phyloP scores from a whole-genome alignment of 2,329 filamentous ascomycete species.

The Colletotrichum sp. region DNA sequence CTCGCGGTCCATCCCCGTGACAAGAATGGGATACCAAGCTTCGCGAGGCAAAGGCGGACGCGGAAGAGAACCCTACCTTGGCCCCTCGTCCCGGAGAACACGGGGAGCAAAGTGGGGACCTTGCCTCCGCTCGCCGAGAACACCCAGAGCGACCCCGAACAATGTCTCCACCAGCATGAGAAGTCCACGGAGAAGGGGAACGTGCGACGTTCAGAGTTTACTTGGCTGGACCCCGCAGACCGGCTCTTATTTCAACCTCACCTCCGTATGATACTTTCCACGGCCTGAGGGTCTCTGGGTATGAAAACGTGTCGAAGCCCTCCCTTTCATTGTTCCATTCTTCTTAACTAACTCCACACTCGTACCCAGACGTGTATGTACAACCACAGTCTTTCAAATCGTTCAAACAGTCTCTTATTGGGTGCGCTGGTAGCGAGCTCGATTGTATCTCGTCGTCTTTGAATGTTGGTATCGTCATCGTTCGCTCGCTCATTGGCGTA shows the following conservation, averaged over 20 bases:
- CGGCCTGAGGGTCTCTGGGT: neutral
- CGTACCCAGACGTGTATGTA: too few species aligned
- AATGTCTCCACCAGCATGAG: neutral
- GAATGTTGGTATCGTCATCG: neutral
- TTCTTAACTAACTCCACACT: too few species aligned
- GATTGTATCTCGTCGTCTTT: neutral
- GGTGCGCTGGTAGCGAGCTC: neutral
- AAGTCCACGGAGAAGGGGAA: neutral
- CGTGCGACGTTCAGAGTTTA: neutral
- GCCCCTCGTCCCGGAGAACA: neutral
- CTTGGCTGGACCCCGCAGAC: neutral
- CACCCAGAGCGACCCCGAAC: neutral
- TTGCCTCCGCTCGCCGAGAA: neutral
- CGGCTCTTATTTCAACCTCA: neutral
- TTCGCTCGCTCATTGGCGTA: neutral
- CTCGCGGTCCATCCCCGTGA: accelerated
- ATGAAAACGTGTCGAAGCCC: too few species aligned
- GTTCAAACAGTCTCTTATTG: too few species aligned
- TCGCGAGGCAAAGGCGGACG: neutral
- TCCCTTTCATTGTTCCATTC: too few species aligned
- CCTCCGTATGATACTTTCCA: neutral
- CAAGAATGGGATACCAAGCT: accelerated
- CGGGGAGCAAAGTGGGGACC: neutral
- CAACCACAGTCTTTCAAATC: too few species aligned
- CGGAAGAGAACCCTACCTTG: neutral